Evolutionary conservation across 2,329 filamentous ascomycete species (phyloP).

Genomic region (Apiospora saccharicola): DNA sequence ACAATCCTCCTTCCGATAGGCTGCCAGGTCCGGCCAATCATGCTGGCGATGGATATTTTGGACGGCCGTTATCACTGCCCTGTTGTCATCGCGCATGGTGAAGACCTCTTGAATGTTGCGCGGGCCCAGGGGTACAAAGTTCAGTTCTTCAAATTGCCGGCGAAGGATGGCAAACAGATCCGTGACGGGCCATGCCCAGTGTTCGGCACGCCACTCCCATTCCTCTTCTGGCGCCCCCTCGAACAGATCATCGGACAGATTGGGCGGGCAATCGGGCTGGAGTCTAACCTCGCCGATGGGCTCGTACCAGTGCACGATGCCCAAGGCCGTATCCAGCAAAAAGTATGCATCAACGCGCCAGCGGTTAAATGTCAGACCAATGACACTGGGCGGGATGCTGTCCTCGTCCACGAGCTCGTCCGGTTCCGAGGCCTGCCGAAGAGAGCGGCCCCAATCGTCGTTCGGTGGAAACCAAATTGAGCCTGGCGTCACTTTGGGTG

Average conservation of each 20-base stretch:
- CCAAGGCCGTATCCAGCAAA: constrained; percentile 16
- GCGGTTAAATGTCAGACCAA: constrained; percentile 7
- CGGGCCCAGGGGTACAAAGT: constrained; percentile 1
- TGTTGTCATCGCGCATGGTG: background rate
- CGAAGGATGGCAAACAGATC: constrained; percentile 7
- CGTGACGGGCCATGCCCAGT: background rate
- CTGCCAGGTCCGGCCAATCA: background rate
- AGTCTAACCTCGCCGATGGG: background rate
- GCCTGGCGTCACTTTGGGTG: background rate
- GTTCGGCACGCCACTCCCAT: background rate
- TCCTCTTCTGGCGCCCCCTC: background rate
- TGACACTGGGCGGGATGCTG: constrained; percentile 20
- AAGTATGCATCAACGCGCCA: background rate
- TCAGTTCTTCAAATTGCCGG: background rate
- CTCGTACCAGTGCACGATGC: constrained; percentile 23
- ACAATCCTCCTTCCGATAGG: background rate
- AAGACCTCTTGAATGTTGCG: background rate
- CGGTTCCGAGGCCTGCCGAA: background rate
- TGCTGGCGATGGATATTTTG: background rate
- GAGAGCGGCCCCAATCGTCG: background rate
- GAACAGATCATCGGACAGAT: too few species aligned
- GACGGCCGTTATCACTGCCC: background rate
- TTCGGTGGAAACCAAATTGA: background rate
- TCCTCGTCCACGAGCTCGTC: background rate
- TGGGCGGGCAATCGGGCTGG: too few species aligned